Conservation (phyloP, 2,329 filamentous ascomycete genomes). For the Monosporascus sp. region DNA sequence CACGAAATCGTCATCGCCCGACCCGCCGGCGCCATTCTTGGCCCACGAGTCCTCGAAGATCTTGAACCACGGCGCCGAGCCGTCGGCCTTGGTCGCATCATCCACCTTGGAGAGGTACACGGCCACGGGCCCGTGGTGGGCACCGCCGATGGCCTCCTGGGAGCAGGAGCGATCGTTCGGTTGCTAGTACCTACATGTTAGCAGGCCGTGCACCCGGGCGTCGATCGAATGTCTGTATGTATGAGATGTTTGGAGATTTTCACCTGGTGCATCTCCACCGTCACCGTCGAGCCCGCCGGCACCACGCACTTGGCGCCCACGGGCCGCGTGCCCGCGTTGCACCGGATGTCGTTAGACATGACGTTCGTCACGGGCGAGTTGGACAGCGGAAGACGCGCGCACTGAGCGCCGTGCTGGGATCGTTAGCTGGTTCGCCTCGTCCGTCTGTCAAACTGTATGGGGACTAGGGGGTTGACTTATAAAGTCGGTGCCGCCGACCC, state of each 20-base stretch:
- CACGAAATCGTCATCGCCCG: constrained; percentile 35
- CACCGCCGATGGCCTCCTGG: constrained; percentile 38
- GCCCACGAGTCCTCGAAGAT: constrained; percentile 38
- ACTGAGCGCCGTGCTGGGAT: constrained; percentile 31
- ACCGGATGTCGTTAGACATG: constrained; percentile 34
- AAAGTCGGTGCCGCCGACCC: constrained; percentile 39
- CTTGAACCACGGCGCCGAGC: constrained; percentile 37
- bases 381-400: constrained; percentile 41
- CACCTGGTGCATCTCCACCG: constrained; percentile 53
- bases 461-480: constrained; percentile 12
- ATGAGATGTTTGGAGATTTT: background rate
- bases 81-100: constrained; percentile 30
- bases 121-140: constrained; percentile 38
- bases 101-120: constrained; percentile 35
- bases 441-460: background rate
- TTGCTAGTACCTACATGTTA: constrained; percentile 5
- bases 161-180: constrained; percentile 28
- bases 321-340: constrained; percentile 33
- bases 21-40: constrained; percentile 24
- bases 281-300: constrained; percentile 42
- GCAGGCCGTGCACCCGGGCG: no score
- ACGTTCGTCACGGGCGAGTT: constrained; percentile 48
- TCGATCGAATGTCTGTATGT: no score
- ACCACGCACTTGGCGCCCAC: constrained; percentile 40
- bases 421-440: constrained; percentile 14